Base-by-base conservation (phyloP, 163 green algal genomes). In the Scenedesmus sp. region DNA sequence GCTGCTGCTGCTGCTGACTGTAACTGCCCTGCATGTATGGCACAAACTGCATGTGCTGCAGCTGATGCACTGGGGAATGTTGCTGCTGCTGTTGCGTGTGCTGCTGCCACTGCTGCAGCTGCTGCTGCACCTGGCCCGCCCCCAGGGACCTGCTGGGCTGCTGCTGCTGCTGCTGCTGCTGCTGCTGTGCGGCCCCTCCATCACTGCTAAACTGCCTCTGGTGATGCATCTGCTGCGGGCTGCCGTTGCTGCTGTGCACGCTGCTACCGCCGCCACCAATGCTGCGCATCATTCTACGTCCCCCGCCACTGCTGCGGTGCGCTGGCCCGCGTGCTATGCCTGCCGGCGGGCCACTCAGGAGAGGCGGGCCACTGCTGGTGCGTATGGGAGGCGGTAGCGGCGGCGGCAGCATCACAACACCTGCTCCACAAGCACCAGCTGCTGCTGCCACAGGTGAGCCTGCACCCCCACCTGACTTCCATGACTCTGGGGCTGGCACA, bases 91-190 rank as follows among this genome's bases (percentile, higher is more conserved):
- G 84, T 30, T 46, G 70, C 15, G 33, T 35, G 26, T 84, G 78
- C 43, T 59, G 78, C 78, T 84, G 78, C 78, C 78, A 59, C 35
- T 79, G 83, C 83, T 80, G 83, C 83, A 61, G 70, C 70, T 72
- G 85, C 30, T 51, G 85, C 68, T 42, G 37, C 43, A 65, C n/a
- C 26, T 76, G 35, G 26, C 22, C 51, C 10, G 65, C 30, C 65
- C 65, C 37, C 30, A 76, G 65, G 65, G 65, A 76, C 65, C 30
- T 16, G 65, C 65, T 76, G 26, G 65, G 78, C 78, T 53, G 40
- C 35, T 43, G 43, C 16, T 42, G 30, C 35, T 40, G 20, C 15
- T 22, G 26, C 82, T 79, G n/a, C 82, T 35, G 33, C n/a, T 33
- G 35, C 26, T 84, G 78, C 35, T 46, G n/a, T n/a, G n/a, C n/a